Conservation (phyloP, 176 grass and related monocot species). For the Hordeum vulgare region MorexV3_pseudomolecules_assembly NC_058519.1:656658909-656659408, state of each 20-base stretch:
- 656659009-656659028: not conserved
- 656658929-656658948: not conserved
- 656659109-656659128: not conserved
- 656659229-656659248: not conserved
- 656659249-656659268: not conserved
- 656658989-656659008: not conserved
- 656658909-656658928: slow-evolving; percentile 21
- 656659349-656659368: not conserved
- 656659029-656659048: not conserved
- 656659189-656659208: not conserved
- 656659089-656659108: not conserved
- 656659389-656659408: slow-evolving; percentile 2
- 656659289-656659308: not conserved
- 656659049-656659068: slow-evolving; percentile 21
- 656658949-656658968: not conserved
- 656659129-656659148: not conserved
- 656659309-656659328: not conserved
- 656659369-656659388: not conserved
- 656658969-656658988: not conserved
- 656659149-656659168: not conserved
- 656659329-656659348: not conserved
- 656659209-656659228: not conserved
- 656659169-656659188: not conserved
- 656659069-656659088: not conserved
- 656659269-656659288: fast-evolving